Evolutionary conservation across 768 basidiomycete genomes (phyloP), one percentile per base, ranked within the genome.

Genomic region (Imleria badia): DNA sequence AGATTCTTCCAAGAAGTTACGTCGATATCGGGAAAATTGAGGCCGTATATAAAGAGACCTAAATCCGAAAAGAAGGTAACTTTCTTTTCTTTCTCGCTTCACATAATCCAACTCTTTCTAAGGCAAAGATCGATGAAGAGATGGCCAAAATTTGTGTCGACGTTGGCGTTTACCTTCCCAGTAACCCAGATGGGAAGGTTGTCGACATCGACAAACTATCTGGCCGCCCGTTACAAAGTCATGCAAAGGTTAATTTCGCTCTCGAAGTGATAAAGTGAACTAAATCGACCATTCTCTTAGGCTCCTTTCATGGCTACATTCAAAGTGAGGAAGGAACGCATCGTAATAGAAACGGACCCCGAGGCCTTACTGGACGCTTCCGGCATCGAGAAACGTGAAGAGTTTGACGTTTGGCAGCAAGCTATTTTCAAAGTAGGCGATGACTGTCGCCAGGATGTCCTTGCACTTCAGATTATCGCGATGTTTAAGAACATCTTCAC

Each of bases 361-460:
- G 89, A 94, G 54, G 84, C 85, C 17, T 75, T 94, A 26, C 68
- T 92, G 47, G 81, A 87, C 26, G 82, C 78, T n/a, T 77, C 73
- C 14, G 84, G 80, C 6, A 68, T 76, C 30, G 84, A 86, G 64
- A 85, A 73, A 41, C 80, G 72, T 29, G 76, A 77, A 42, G 80
- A 86, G 61, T 91, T 89, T 66, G 94, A 98, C 57, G 87, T 95
- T 43, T 98, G 93, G 95, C 93, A 96, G 56, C 88, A 93, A 60
- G 97, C 97, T 1, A 99, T 99, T 59, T 99, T 99, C 85, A 99
- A 99, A 78, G 97, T 99, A 54, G 97, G 97, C 51, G 97, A 99
- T 67, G 97, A 99, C 68, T 99, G 97, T 70, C 85, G 97, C 40
- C 97, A 99, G 71, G 97, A 99, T 65, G 88, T 98, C n/a, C 81